Evolutionary conservation across 106 monocot genomes (phyloP), one percentile per base, ranked within the genome.

Genomic region (Amphibolis antarctica): DNA sequence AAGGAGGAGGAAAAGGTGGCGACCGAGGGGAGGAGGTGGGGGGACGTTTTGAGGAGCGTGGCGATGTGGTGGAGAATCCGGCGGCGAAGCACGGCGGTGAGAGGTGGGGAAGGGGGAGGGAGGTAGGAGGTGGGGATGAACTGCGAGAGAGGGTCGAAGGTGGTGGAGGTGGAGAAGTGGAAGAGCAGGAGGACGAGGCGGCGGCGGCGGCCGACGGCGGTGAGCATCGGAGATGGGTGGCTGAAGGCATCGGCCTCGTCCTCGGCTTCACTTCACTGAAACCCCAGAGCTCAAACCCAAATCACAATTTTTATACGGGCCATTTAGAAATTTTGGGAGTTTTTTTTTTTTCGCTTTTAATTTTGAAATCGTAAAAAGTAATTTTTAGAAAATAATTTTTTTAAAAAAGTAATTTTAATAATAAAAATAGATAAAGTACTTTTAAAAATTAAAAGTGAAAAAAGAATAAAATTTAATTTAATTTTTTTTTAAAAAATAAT

Each of bases 41-140:
- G 51, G 70, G 73, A 75, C 43, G 76, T 47, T 12, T 46, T 28
- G 46, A 36, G 46, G 42, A 75, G 52, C 45, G 74, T 54, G 44
- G 67, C 21, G 26, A 30, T 42, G 65, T 28, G 30, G 66, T 58
- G 27, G 75, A 88, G 64, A 66, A 76, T 69, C 5, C 55, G 47
- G 42, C 55, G 78, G 63, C 78, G 80, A 65, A 73, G 82, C 58
- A 72, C 24, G 43, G 48, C 59, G 13, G 48, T 46, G 45, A 77
- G 67, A 22, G 47, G 56, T 2, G 62, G 75, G 27, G 54, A 29
- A 1, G 63, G 73, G 24, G 53, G 49, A 25, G 65, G 69, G 28
- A 66, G 45, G 42, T 55, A 29, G 10, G 55, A 42, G n/a, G 66
- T 58, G 22, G 74, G 71, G 54, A 81, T 42, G 71, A 78, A 78